Evolutionary conservation across 495 filamentous ascomycete genomes (phyloP).

Genomic region (Penicillium herquei): DNA sequence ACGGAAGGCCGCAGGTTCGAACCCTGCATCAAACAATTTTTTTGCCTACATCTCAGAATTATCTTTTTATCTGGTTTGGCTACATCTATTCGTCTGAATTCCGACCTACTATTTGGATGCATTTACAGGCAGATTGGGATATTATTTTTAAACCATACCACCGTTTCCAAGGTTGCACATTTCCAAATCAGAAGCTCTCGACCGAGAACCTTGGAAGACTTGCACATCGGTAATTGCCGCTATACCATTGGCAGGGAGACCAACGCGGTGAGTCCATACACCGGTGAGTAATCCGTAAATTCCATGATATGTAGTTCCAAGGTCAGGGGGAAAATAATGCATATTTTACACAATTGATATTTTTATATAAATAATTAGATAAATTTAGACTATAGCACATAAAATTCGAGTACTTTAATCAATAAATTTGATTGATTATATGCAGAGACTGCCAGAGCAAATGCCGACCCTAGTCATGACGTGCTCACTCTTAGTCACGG

Average conservation of each 20-base stretch:
- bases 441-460: conserved; percentile 13
- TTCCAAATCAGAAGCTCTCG: no score
- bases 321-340: not conserved
- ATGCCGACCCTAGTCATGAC: conserved; percentile 29
- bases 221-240: conserved; percentile 25
- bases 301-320: not conserved
- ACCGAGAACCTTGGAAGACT: no score
- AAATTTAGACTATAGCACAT: not conserved
- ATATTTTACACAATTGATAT: not conserved
- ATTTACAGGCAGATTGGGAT: no score
- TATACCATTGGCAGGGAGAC: conserved; percentile 15
- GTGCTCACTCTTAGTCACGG: conserved; percentile 38
- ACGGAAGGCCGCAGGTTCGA: conserved; percentile 32
- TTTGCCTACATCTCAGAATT: not conserved
- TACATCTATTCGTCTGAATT: no score
- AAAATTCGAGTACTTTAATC: not conserved
- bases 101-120: no score
- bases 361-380: not conserved
- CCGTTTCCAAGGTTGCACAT: no score
- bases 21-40: conserved; percentile 26
- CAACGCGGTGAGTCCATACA: not conserved
- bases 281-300: not conserved
- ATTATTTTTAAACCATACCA: no score
- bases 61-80: not conserved
- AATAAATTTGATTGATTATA: not conserved